Evolutionary conservation across 2,329 filamentous ascomycete genomes (phyloP), one percentile per base, ranked within the genome.

Genomic region (Colletotrichum abscissum): DNA sequence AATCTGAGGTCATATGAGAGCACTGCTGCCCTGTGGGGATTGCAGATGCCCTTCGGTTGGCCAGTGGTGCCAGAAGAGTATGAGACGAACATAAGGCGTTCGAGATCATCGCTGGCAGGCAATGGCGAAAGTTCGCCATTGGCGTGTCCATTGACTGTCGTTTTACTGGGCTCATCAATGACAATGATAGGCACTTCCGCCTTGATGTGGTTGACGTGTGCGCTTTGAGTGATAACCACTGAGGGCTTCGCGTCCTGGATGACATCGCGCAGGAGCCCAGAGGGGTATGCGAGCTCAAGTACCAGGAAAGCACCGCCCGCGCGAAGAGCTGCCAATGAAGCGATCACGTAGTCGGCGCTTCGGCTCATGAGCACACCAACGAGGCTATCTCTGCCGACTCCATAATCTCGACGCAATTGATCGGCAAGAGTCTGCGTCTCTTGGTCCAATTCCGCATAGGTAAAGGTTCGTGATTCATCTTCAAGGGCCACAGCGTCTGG

Each of bases 221-320:
- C 88, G 66, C 84, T 85, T 79, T 91, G 89, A 0, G 93, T 95
- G 76, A 96, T 86, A 4, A 95, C 87, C 26, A 94, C 92, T 9
- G 87, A 88, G 3, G 94, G 94, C 33, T 87, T 88, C 12, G 93
- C 92, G 84, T 96, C 94, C 35, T 93, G 91, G 64, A 95, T 88
- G 64, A 95, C 93, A 81, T 95, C 93, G 64, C 92, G 89, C 74
- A 96, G 85, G 62, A 95, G 85, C 69, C 91, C 91, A 0, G 92
- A 89, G 16, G 94, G 94, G 75, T 95, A 95, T 3, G 94, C 94
- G 62, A 95, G 86, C 82, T 96, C 94, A 3, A 96, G 89, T 2
- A 95, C 93, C 5, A 96, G 86, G 79, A 95, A 96, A 1, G 94
- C 94, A 67, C 94, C 94, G 64, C 93, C 94, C 2, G 94, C 93